These are phyloP conservation scores for Botrytis byssoidea DNA, from an alignment of 2,329 filamentous ascomycete genomes.

Conservation along the genomic window DNA sequence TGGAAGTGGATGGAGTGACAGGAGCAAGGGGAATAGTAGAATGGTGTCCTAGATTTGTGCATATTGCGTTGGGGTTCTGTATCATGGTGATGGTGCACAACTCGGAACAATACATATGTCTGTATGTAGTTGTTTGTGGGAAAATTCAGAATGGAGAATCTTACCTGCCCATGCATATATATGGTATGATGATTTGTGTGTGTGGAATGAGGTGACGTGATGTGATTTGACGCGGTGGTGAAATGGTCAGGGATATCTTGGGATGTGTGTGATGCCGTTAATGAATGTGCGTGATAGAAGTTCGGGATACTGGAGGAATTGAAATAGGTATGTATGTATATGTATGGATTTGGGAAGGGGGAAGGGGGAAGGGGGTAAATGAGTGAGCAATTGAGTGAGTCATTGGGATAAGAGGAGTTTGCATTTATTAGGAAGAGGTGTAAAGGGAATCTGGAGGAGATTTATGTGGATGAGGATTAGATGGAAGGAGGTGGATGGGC, in stretches of 20 bases:
- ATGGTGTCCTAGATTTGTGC: background rate
- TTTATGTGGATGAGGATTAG: no score
- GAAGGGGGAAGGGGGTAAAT: background rate
- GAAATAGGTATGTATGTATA: background rate
- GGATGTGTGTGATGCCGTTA: background rate
- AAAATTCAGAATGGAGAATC: background rate
- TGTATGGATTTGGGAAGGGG: background rate
- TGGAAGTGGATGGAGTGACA: background rate
- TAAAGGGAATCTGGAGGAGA: no score
- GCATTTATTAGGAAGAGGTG: background rate
- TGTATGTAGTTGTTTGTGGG: background rate
- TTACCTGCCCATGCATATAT: background rate
- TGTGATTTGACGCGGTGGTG: background rate
- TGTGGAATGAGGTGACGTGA: background rate
- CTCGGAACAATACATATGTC: background rate
- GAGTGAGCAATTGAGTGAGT: background rate
- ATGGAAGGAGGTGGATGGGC: no score
- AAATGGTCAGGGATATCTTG: no score
- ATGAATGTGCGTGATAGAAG: background rate
- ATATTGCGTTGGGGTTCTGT: background rate
- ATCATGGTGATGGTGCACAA: background rate
- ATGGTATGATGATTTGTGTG: no score
- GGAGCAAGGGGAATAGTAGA: background rate
- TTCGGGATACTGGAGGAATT: background rate
- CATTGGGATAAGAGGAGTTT: background rate